Base-by-base conservation (phyloP, 768 basidiomycete species). In the Lactarius hengduanensis region DNA sequence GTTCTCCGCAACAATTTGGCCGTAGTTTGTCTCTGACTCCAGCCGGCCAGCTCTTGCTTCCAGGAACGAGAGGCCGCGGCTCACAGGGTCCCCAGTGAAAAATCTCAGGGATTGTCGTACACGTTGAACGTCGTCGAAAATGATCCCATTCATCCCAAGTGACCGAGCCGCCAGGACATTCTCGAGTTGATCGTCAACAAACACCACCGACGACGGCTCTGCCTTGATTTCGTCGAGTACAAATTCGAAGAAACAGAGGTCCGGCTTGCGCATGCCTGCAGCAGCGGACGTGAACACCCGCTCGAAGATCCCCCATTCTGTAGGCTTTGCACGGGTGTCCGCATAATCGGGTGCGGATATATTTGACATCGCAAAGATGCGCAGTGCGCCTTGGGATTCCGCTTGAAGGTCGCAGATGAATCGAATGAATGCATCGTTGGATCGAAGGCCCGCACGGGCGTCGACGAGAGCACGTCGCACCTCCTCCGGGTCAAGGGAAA, bases 181-280 rank as follows among this genome's bases (percentile, higher is more conserved):
- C 69, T 86, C 86, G 11, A 78, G 75, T 64, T 84, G 83, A 75
- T 86, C 85, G 59, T 88, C 86, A 9, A 88, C 80, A 69, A 86
- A 87, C 36, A 86, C 81, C 1, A 81, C 80, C 1, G 73, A 76
- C 1, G 69, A 70, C 2, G 85, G 84, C 57, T 86, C 82, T 6
- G 79, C 71, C 20, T 78, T 77, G 10, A 80, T 79, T 20, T 78
- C 73, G n/a, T 73, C 72, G 38, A 87, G 71, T n/a, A 86, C 84
- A 59, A 81, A 78, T 57, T 76, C 76, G 74, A 81, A 87, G 65
- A 84, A 84, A 0, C 81, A 80, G 34, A 85, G 79, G 68, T 83
- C 80, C 16, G 83, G 84, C 71, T 85, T 86, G 58, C 86, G 81
- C 74, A 84, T 83, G 11, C 83, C 81, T 16, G 78, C 81, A 4